Evolutionary conservation across 345 rosid genomes (phyloP).

Genomic region (Geranium rotundifolium): DNA sequence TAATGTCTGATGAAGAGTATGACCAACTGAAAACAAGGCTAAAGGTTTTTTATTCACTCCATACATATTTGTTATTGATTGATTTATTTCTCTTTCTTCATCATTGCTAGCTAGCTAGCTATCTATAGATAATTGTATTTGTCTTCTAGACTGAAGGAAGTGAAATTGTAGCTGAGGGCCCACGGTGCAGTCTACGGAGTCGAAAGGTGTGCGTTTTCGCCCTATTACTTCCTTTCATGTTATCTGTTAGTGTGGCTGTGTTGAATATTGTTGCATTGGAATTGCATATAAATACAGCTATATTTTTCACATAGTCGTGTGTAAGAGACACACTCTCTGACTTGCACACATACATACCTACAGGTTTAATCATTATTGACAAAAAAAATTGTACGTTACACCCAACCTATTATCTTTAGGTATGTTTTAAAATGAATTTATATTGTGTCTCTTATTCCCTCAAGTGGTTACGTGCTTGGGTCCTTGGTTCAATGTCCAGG

Average conservation of each 20-base stretch:
- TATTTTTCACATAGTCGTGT: not conserved
- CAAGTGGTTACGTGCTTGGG: too few species aligned
- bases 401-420: too few species aligned
- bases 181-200: conserved; percentile 91
- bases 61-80: too few species aligned
- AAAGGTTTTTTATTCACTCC: conserved; percentile 32
- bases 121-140: conserved; percentile 1
- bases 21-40: conserved; percentile 56
- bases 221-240: too few species aligned
- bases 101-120: not conserved
- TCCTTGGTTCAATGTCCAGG: too few species aligned
- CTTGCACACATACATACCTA: not conserved
- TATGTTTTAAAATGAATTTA: too few species aligned
- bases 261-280: not conserved
- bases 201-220: conserved; percentile 40
- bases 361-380: too few species aligned
- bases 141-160: conserved; percentile 58
- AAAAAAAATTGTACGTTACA: too few species aligned
- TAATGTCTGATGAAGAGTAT: conserved; percentile 58
- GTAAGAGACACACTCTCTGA: not conserved
- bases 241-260: not conserved
- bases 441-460: too few species aligned
- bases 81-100: not conserved
- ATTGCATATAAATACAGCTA: not conserved
- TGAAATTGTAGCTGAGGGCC: conserved; percentile 85